phyloP scores from a whole-genome alignment of 2,329 filamentous ascomycete species.

The Neophaeococcomyces mojaviensis region DNA sequence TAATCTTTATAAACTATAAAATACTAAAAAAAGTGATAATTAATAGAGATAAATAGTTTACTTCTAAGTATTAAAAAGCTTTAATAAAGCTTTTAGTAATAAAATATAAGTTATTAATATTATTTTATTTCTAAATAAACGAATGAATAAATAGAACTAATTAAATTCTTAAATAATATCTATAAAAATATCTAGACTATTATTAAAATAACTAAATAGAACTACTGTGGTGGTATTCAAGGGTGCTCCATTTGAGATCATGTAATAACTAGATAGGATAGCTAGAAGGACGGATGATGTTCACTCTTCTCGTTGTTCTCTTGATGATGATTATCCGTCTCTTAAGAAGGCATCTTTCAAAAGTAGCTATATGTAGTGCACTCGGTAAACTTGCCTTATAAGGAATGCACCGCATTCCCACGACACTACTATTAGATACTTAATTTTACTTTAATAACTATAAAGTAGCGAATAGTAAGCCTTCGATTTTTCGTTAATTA shows the following conservation, averaged over 20 bases:
- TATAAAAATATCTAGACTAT: constrained; percentile 10
- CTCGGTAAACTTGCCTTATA: too few species aligned
- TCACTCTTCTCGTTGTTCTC: too few species aligned
- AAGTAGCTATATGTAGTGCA: too few species aligned
- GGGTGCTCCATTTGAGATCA: too few species aligned
- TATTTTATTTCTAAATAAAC: constrained; percentile 11
- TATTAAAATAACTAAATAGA: constrained; percentile 9
- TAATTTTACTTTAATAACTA: constrained; percentile 8
- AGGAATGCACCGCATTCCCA: too few species aligned
- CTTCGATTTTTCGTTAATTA: constrained; percentile 13
- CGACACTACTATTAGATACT: not conserved
- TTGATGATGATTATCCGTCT: too few species aligned
- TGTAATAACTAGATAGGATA: too few species aligned
- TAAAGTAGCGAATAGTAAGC: constrained; percentile 5
- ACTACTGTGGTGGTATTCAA: too few species aligned
- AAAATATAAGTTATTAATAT: constrained; percentile 8
- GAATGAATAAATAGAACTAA: constrained; percentile 11
- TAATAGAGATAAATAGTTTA: constrained; percentile 10
- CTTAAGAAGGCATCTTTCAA: too few species aligned
- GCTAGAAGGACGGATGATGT: too few species aligned
- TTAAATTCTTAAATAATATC: constrained; percentile 10
- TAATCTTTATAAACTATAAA: constrained; percentile 8
- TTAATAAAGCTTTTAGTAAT: constrained; percentile 6
- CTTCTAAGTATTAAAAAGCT: constrained; percentile 5
- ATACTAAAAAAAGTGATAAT: constrained; percentile 8